A percentile compares a stretch with the other conserved stretches of the same genome.
These are phyloP conservation scores for Umbelopsis sp. DNA, from an alignment of 371 early-diverging fungal genomes.

Conservation along the genomic window DNA sequence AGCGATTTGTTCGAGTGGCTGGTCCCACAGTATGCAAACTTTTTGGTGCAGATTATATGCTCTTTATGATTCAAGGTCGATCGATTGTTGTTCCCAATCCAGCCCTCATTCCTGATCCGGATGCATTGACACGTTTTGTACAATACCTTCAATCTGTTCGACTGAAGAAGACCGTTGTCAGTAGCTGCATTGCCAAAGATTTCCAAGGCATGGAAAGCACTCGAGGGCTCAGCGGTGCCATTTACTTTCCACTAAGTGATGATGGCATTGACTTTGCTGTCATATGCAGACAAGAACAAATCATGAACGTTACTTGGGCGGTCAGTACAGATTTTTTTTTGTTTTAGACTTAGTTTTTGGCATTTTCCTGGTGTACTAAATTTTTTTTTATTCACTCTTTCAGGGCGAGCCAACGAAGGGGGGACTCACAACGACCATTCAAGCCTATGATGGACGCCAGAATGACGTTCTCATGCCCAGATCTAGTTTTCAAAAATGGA, in stretches of 20 bases:
- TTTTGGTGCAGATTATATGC: conserved; percentile 16
- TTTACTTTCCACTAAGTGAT: conserved; percentile 15
- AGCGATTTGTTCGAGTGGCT: conserved; percentile 7
- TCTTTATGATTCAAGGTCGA: conserved; percentile 17
- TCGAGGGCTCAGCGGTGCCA: neutral
- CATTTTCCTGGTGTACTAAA: too few species aligned
- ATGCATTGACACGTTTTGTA: neutral
- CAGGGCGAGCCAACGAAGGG: conserved; percentile 2
- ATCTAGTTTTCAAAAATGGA: conserved; percentile 7
- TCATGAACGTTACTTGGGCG: conserved; percentile 17
- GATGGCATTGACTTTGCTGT: conserved; percentile 12
- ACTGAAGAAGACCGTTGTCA: neutral
- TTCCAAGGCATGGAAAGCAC: conserved; percentile 15
- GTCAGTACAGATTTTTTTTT: neutral
- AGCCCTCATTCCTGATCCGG: conserved; percentile 8
- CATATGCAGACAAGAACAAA: conserved; percentile 7
- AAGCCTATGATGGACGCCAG: neutral
- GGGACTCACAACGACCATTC: neutral
- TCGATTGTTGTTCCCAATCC: conserved; percentile 11
- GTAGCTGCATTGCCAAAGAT: conserved; percentile 14
- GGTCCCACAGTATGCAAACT: conserved; percentile 11
- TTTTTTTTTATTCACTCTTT: neutral
- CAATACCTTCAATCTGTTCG: conserved; percentile 8
- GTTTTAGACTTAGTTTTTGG: neutral
- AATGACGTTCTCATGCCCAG: neutral